Base-by-base conservation (phyloP, 306 rosid genomes). In the Hippophae rhamnoides region DNA sequence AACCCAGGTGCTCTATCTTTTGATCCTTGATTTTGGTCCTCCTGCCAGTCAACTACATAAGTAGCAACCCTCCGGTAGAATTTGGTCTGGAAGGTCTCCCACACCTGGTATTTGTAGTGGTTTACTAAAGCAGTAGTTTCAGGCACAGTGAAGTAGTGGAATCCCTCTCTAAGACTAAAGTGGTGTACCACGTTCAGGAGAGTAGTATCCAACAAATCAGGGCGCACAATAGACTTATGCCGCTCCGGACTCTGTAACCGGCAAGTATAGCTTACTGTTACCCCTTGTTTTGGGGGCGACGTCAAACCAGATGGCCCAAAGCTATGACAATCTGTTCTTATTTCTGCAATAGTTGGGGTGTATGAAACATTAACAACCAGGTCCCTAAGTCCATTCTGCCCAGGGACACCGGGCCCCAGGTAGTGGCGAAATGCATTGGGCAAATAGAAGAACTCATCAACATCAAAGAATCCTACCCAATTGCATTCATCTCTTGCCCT, bases 1-100 rank as follows among this genome's bases (percentile, higher is more conserved):
- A 93, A 75, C 45, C 99, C 99, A 0, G 99, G 99, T 45, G 97
- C 97, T 72, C 99, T 82, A 63, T 93, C 99, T 67, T 84, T 93
- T 6, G 99, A 93, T 41, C 95, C 93, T 68, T 82, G 72, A 67
- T 93, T 89, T 66, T 82, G 90, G 47, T 86, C 95, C 76, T 93
- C 83, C 48, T 79, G 79, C 99, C 99, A 93, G 60, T 93, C 99
- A 9, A 69, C 97, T 52, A 93, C 99, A 64, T 93, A 93, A 9
- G 99, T 93, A 50, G 99, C 93, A 50, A 89, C 99, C 72, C 99
- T 86, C 72, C 99, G 82, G 65, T 41, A 76, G 69, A 93, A 93
- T 74, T 93, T 93, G 53, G 86, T 76, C 53, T 74, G 81, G 59
- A 93, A 93, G 26, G 69, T 82, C 43, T 86, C 95, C 99, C 99